Conservation (phyloP, 2,329 filamentous ascomycete genomes). For the Trichoderma atroviride region DNA sequence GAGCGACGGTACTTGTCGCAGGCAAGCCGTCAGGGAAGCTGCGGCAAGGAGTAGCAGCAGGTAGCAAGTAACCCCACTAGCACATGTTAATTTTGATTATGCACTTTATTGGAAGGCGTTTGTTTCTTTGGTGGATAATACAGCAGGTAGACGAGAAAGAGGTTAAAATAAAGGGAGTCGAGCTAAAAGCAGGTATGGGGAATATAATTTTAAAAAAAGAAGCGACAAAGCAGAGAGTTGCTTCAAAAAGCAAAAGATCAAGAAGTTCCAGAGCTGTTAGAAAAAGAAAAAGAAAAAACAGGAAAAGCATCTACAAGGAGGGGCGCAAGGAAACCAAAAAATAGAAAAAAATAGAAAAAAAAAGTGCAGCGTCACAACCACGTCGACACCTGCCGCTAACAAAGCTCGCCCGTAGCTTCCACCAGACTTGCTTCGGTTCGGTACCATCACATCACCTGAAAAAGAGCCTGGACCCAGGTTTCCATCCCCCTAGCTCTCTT, state of each 20-base stretch:
- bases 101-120: not conserved
- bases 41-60: not conserved
- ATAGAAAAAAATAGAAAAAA: not conserved
- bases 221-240: not conserved
- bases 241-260: not conserved
- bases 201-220: not conserved
- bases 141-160: not conserved
- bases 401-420: slow-evolving; percentile 21
- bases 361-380: slow-evolving; percentile 25
- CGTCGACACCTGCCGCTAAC: slow-evolving; percentile 26
- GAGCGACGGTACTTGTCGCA: slow-evolving; percentile 15
- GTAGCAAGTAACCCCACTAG: slow-evolving; percentile 13
- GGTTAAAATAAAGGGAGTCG: not conserved
- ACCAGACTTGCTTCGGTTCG: not conserved
- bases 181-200: not conserved
- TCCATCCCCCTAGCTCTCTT: slow-evolving; percentile 20
- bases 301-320: slow-evolving; percentile 7
- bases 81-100: slow-evolving; percentile 26
- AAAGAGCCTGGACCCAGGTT: slow-evolving; percentile 8
- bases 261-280: not conserved
- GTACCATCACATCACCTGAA: slow-evolving; percentile 16
- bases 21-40: not conserved
- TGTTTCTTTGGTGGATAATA: slow-evolving; percentile 1
- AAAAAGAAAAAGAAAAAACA: too few relatives aligned
- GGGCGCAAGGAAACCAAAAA: slow-evolving; percentile 1